Evolutionary conservation across 208 protist genomes (phyloP).

Genomic region (Giardia duodenalis): DNA sequence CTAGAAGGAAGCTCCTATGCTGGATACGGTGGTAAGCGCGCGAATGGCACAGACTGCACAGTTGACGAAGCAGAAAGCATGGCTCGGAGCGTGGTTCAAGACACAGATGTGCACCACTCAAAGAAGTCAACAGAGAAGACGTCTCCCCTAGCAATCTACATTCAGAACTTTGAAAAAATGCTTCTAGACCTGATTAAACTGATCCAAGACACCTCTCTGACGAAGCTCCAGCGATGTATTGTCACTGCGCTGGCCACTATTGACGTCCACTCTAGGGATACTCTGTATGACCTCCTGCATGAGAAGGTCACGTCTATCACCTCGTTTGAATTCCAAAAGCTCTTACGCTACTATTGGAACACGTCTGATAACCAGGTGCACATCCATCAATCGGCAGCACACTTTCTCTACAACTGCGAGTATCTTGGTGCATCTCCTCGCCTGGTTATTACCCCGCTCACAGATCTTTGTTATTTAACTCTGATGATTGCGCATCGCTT

Average conservation of each 20-base stretch:
- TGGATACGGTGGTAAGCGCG: not conserved
- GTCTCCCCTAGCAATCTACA: not conserved
- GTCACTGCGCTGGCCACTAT: conserved; percentile 85
- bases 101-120: conserved; percentile 74
- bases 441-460: conserved; percentile 94
- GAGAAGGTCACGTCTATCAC: conserved; percentile 20
- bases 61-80: too few species aligned
- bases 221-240: conserved; percentile 66
- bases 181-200: conserved; percentile 67
- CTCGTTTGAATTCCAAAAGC: conserved; percentile 74
- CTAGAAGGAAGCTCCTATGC: conserved; percentile 59
- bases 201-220: conserved; percentile 59
- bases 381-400: conserved; percentile 83
- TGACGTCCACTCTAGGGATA: conserved; percentile 84
- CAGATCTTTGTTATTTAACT: conserved; percentile 95
- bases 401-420: conserved; percentile 86
- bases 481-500: conserved; percentile 76
- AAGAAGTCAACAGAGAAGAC: conserved; percentile 50
- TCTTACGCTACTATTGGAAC: conserved; percentile 74
- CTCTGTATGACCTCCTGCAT: conserved; percentile 65
- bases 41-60: conserved; percentile 57
- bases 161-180: conserved; percentile 39
- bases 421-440: conserved; percentile 92
- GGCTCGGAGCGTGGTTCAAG: too few species aligned
- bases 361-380: conserved; percentile 55